Conservation (phyloP, 2,329 filamentous ascomycete genomes). For the Diplodia sapinea region DNA sequence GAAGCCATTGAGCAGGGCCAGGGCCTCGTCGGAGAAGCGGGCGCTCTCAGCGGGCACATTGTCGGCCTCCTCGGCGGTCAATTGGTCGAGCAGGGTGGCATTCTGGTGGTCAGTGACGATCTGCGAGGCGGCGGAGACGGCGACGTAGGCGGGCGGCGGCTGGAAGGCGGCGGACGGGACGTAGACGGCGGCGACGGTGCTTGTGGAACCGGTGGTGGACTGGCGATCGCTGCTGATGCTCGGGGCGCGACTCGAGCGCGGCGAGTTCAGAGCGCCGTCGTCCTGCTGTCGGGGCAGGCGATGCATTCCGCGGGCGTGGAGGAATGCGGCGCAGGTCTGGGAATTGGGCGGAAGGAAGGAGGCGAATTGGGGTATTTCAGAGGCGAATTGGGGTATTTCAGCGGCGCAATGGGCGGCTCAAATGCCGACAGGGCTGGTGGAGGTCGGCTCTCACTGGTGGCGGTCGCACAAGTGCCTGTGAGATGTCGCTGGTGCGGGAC, state of each 20-base stretch:
- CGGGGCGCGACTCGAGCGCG: slow-evolving; percentile 46
- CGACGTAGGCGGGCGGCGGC: slow-evolving; percentile 86
- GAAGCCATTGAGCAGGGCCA: slow-evolving; percentile 86
- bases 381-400: slow-evolving; percentile 6
- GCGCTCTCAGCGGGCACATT: slow-evolving; percentile 65
- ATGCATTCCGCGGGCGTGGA: slow-evolving; percentile 22
- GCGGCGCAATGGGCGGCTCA: slow-evolving; percentile 20
- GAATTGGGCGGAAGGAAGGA: not conserved
- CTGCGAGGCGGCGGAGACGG: slow-evolving; percentile 83
- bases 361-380: slow-evolving; percentile 12
- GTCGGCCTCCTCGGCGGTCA: slow-evolving; percentile 70
- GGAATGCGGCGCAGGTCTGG: slow-evolving; percentile 14
- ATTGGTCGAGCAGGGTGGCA: slow-evolving; percentile 71
- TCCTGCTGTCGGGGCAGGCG: slow-evolving; percentile 18
- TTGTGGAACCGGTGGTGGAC: slow-evolving; percentile 59
- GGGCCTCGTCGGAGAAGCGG: slow-evolving; percentile 72
- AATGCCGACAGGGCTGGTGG: slow-evolving; percentile 13
- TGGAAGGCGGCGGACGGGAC: slow-evolving; percentile 69
- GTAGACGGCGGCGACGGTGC: slow-evolving; percentile 63
- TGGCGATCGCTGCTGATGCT: slow-evolving; percentile 73
- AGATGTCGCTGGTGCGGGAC: not conserved
- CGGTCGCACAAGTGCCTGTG: slow-evolving; percentile 19
- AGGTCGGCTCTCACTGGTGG: slow-evolving; percentile 9
- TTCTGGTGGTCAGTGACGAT: slow-evolving; percentile 90
- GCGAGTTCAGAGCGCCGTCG: slow-evolving; percentile 35